Conservation (phyloP, 225 moss, liverwort and hornwort genomes). For the Polytrichum commune region DNA sequence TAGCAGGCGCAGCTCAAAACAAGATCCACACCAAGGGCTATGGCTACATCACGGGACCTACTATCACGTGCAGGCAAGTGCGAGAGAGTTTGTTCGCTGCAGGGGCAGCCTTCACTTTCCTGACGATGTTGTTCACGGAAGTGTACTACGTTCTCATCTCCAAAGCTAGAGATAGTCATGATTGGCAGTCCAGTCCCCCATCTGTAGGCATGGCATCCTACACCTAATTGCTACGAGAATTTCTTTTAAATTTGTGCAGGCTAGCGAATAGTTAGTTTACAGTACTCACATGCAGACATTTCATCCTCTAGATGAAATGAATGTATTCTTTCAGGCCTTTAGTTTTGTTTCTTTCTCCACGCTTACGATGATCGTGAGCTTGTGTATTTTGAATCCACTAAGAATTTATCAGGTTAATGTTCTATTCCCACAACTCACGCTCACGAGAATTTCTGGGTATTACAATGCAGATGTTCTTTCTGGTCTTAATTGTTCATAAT, state of each 20-base stretch:
- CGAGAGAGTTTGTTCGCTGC: conserved; percentile 40
- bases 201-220: conserved; percentile 11
- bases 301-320: conserved; percentile 11
- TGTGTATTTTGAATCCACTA: too few relatives aligned
- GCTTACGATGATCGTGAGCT: neutral
- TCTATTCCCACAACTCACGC: too few relatives aligned
- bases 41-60: conserved; percentile 12
- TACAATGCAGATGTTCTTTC: too few relatives aligned
- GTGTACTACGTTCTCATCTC: conserved; percentile 49
- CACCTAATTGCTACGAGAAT: neutral
- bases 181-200: conserved; percentile 31
- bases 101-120: conserved; percentile 51
- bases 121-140: conserved; percentile 40
- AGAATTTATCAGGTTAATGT: too few relatives aligned
- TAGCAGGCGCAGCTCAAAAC: conserved; percentile 47
- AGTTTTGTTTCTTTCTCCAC: neutral
- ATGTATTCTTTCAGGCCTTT: too few relatives aligned
- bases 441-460: too few relatives aligned
- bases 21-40: conserved; percentile 41
- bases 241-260: neutral
- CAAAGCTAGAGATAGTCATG: conserved; percentile 33
- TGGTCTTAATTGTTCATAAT: too few relatives aligned
- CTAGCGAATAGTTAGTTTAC: neutral
- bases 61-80: conserved; percentile 41
- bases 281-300: neutral